Conservation (phyloP, 106 monocot species). For the Platanthera zijinensis region DNA sequence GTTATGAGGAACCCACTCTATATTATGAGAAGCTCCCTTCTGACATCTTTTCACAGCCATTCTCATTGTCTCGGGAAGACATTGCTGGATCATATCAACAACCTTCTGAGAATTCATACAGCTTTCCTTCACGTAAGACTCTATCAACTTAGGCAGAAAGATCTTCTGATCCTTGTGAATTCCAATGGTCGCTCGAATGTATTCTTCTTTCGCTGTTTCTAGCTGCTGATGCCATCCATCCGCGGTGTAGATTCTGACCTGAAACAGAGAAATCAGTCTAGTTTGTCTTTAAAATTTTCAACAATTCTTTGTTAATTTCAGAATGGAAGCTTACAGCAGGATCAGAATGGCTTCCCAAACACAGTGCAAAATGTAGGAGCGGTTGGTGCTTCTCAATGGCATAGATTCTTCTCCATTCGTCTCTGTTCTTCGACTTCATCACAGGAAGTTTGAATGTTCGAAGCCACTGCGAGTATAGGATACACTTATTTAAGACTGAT, state of each 20-base stretch:
- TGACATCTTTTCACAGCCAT: slow-evolving; percentile 55
- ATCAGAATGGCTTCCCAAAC: slow-evolving; percentile 95
- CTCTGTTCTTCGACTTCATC: slow-evolving; percentile 53
- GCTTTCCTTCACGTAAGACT: slow-evolving; percentile 44
- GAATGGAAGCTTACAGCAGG: slow-evolving; percentile 56
- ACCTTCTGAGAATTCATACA: slow-evolving; percentile 33
- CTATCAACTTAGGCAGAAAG: slow-evolving; percentile 53
- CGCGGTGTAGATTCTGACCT: slow-evolving; percentile 54
- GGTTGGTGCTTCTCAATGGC: slow-evolving; percentile 63
- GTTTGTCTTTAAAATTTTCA: neutral
- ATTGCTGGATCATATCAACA: slow-evolving; percentile 45
- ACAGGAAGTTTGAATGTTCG: slow-evolving; percentile 18
- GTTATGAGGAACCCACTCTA: slow-evolving; percentile 65
- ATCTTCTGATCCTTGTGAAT: slow-evolving; percentile 60
- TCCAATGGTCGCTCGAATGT: slow-evolving; percentile 56
- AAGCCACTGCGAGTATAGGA: neutral
- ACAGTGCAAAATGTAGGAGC: slow-evolving; percentile 77
- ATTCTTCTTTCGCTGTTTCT: slow-evolving; percentile 65
- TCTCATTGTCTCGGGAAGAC: slow-evolving; percentile 55
- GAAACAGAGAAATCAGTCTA: neutral
- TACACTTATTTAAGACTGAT: neutral
- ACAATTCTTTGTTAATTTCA: neutral
- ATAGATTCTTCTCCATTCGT: slow-evolving; percentile 52
- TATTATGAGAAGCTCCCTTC: slow-evolving; percentile 38
- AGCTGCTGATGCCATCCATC: slow-evolving; percentile 51